A percentile compares a stretch with the other conserved stretches of the same genome.
Evolutionary conservation across 2,329 filamentous ascomycete species (phyloP).

Genomic region (Cryphonectria naterciae): DNA sequence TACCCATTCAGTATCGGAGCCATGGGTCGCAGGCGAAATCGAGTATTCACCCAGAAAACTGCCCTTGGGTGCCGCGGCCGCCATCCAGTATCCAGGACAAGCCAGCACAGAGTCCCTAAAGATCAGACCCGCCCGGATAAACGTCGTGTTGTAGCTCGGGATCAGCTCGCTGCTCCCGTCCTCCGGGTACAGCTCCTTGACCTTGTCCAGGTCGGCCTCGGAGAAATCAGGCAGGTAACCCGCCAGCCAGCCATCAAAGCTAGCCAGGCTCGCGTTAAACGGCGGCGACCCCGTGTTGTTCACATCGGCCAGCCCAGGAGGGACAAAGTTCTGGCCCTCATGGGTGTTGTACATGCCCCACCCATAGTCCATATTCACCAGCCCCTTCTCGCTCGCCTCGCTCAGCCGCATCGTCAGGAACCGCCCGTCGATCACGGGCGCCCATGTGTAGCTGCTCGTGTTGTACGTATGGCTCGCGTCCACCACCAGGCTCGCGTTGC

Average conservation of each 20-base stretch:
- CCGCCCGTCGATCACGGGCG: conserved; percentile 60
- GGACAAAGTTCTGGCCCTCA: conserved; percentile 66
- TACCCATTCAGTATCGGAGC: conserved; percentile 60
- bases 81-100: conserved; percentile 63
- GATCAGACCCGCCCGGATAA: conserved; percentile 57
- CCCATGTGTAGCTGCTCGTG: conserved; percentile 62
- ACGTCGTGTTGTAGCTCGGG: conserved; percentile 52
- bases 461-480: conserved; percentile 55
- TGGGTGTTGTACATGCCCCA: conserved; percentile 65
- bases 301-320: conserved; percentile 48
- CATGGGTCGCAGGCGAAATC: conserved; percentile 62
- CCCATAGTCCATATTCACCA: conserved; percentile 50
- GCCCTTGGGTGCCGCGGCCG: conserved; percentile 45
- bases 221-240: conserved; percentile 58
- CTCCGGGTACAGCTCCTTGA: conserved; percentile 53
- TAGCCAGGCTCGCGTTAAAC: conserved; percentile 54
- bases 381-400: conserved; percentile 41
- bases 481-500: conserved; percentile 55
- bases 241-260: conserved; percentile 56
- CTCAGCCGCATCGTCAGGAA: conserved; percentile 56
- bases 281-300: conserved; percentile 40
- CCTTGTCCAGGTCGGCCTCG: conserved; percentile 40
- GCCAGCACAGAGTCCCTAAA: conserved; percentile 63
- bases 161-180: conserved; percentile 53
- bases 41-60: conserved; percentile 64